Conservation (phyloP, 768 basidiomycete genomes). For the Panus rudis region DNA sequence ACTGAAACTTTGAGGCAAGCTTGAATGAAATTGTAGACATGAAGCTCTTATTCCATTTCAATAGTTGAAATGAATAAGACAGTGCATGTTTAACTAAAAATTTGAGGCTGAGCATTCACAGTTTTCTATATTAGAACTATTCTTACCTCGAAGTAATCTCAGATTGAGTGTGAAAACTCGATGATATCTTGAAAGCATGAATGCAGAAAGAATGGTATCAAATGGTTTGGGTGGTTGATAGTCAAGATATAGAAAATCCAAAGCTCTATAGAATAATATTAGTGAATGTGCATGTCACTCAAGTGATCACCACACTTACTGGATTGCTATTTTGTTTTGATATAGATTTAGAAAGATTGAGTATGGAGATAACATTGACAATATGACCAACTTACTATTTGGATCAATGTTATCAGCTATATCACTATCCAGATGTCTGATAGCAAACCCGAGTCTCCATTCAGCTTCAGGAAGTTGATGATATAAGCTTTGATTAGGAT, state of each 20-base stretch:
- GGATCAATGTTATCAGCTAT: conserved; percentile 69
- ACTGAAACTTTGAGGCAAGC: conserved; percentile 63
- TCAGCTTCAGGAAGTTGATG: conserved; percentile 53
- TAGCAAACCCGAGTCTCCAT: conserved; percentile 76
- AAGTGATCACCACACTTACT: conserved; percentile 29
- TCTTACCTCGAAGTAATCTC: conserved; percentile 67
- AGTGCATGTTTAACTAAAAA: conserved; percentile 59
- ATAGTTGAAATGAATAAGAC: conserved; percentile 57
- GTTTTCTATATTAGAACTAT: not conserved
- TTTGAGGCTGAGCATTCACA: conserved; percentile 28
- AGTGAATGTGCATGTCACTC: conserved; percentile 32
- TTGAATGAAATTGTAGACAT: conserved; percentile 46
- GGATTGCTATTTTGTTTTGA: not conserved
- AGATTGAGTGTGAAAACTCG: conserved; percentile 76
- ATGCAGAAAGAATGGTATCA: conserved; percentile 61
- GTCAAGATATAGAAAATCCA: conserved; percentile 87
- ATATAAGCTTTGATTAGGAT: conserved; percentile 1
- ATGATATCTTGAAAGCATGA: conserved; percentile 79
- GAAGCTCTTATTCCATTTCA: conserved; percentile 43
- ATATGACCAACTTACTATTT: conserved; percentile 46
- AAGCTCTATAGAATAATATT: conserved; percentile 41
- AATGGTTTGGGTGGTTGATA: conserved; percentile 81
- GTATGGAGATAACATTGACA: conserved; percentile 10
- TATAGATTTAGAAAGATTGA: conserved; percentile 21
- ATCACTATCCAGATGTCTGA: conserved; percentile 62